A percentile compares a stretch with the other conserved stretches of the same genome.
phyloP scores from a whole-genome alignment of 345 rosid genomes.

The Eucalyptus polyanthemos region DNA sequence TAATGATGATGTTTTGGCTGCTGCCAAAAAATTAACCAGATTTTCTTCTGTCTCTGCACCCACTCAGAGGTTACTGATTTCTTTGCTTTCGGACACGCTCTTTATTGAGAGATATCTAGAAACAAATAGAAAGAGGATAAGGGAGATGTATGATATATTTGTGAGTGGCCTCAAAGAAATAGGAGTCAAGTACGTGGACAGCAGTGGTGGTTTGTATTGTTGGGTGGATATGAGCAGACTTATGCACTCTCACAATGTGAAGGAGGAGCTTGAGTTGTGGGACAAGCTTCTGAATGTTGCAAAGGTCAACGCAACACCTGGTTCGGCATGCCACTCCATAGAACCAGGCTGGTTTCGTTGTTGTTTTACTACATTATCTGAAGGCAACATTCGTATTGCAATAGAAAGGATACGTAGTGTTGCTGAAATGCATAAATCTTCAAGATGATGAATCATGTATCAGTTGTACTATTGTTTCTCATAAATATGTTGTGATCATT shows the following conservation, averaged over 20 bases:
- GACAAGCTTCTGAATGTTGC: constrained; percentile 59
- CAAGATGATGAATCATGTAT: constrained; percentile 1
- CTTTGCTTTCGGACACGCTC: constrained; percentile 59
- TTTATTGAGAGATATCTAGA: constrained; percentile 46
- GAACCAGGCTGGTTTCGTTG: constrained; percentile 97
- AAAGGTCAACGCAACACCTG: constrained; percentile 82
- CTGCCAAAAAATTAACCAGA: constrained; percentile 56
- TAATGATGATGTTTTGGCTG: constrained; percentile 51
- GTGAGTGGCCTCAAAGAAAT: constrained; percentile 49
- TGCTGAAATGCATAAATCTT: constrained; percentile 28
- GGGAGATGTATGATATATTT: constrained; percentile 29
- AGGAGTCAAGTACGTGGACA: constrained; percentile 49
- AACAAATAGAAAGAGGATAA: constrained; percentile 46
- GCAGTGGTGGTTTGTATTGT: constrained; percentile 70
- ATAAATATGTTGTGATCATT: background rate
- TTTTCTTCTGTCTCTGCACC: constrained; percentile 71
- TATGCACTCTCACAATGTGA: constrained; percentile 60
- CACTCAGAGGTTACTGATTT: constrained; percentile 60
- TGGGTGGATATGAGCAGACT: constrained; percentile 86
- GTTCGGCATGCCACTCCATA: constrained; percentile 84
- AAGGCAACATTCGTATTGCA: constrained; percentile 53
- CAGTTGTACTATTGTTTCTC: background rate
- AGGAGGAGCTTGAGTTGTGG: constrained; percentile 82
- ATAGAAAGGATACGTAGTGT: constrained; percentile 46
- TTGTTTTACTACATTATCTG: constrained; percentile 57